Conservation (phyloP, 1,139 yeast genomes). For the Diutina ranongensis region DNA sequence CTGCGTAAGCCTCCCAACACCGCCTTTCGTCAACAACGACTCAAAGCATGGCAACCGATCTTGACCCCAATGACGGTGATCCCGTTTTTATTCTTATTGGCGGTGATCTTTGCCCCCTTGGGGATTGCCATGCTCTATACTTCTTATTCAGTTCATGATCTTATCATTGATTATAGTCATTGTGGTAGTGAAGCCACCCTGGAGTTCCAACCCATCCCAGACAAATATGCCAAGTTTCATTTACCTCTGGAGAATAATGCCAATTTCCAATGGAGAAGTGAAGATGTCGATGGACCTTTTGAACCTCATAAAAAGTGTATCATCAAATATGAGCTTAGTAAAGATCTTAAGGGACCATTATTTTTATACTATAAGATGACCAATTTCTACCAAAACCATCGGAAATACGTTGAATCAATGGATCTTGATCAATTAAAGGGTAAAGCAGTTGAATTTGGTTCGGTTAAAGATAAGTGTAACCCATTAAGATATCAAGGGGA, state of each 20-base stretch:
- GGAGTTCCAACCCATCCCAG: slow-evolving; percentile 34
- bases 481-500: slow-evolving; percentile 40
- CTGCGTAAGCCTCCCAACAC: slow-evolving; percentile 67
- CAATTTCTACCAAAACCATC: slow-evolving; percentile 67
- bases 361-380: slow-evolving; percentile 60
- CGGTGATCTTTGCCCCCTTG: slow-evolving; percentile 61
- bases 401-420: slow-evolving; percentile 63
- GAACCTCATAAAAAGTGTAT: slow-evolving; percentile 34
- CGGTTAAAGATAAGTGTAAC: slow-evolving; percentile 42
- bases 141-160: slow-evolving; percentile 46
- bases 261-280: slow-evolving; percentile 44
- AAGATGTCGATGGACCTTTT: slow-evolving; percentile 23
- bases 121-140: slow-evolving; percentile 58
- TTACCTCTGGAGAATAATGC: slow-evolving; percentile 34
- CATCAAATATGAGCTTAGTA: slow-evolving; percentile 48
- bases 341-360: slow-evolving; percentile 46
- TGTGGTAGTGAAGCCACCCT: slow-evolving; percentile 34
- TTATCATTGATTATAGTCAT: slow-evolving; percentile 47
- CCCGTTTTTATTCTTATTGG: slow-evolving; percentile 49
- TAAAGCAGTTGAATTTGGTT: slow-evolving; percentile 35
- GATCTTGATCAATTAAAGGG: slow-evolving; percentile 60
- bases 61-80: slow-evolving; percentile 67
- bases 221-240: slow-evolving; percentile 40
- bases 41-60: slow-evolving; percentile 77
- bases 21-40: slow-evolving; percentile 58